Base-by-base conservation (phyloP, 306 rosid species). In the Dalbergia cultrata region DNA sequence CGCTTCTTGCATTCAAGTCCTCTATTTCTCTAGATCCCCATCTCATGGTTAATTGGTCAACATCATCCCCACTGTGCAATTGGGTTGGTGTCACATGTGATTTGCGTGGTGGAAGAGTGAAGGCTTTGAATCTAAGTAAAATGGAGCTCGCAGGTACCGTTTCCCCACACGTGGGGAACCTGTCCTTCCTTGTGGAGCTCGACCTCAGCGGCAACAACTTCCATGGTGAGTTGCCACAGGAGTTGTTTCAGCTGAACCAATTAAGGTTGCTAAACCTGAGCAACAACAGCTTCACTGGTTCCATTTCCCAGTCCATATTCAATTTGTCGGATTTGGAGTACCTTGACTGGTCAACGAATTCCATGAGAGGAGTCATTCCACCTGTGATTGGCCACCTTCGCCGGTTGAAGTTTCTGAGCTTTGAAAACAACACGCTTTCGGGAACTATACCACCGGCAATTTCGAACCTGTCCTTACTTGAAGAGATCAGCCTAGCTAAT, bases 21-120 rank as follows among this genome's bases (percentile, higher is more conserved):
- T 53, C 58, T 7, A 53, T 53, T n/a, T 16, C 58, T 14, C 14
- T 7, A 14, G 58, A 53, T 7, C 58, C 58, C 19, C 3, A 14
- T 53, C 58, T 4, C 19, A 53, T 53, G 14, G 14, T 49, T 13
- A 49, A 49, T 4, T 49, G 54, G 54, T 49, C 54, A 49, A 49
- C 16, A 3, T 49, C 54, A 13, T 13, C 54, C 7, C 8, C 31
- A 17, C 2, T 56, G 9, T 70, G 75, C 44, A 70, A 16, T 14
- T 70, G 75, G 75, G 43, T 50, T 49, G 75, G 75, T 70, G 75
- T 70, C 61, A 49, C 75, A 7, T 70, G 75, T 50, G 39, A 52
- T 52, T 5, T 53, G 13, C 13, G 9, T 8, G 44, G 31, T 50
- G 56, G 41, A 22, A 43, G 68, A 9, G 79, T 74, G 1, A 17